These are phyloP conservation scores for Amborella trichopoda DNA, from an alignment of 164 flowering plant species.

Conservation along the genomic window DNA sequence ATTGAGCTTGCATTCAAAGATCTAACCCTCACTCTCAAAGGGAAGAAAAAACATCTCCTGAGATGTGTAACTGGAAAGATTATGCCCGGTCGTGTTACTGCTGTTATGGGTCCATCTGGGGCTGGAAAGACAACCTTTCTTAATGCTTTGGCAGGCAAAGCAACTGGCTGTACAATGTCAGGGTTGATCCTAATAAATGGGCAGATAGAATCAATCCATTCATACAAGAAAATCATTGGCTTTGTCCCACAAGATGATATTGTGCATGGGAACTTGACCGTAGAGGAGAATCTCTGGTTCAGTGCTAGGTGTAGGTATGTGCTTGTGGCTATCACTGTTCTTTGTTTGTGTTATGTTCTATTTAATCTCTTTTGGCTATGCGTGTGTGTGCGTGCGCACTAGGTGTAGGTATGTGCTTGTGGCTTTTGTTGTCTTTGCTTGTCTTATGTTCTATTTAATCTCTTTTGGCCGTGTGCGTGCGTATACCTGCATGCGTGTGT, in stretches of 20 bases:
- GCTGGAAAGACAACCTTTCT: slow-evolving; percentile 99
- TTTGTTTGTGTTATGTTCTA: no score
- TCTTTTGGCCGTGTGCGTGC: no score
- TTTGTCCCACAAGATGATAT: slow-evolving; percentile 99
- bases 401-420: slow-evolving; percentile 82
- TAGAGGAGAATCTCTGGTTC: slow-evolving; percentile 94
- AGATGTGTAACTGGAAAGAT: slow-evolving; percentile 89
- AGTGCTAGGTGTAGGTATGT: slow-evolving; percentile 92
- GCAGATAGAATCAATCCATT: slow-evolving; percentile 55
- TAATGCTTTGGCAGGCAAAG: slow-evolving; percentile 82
- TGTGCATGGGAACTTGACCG: slow-evolving; percentile 96
- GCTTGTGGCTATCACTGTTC: no score
- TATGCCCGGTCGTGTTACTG: slow-evolving; percentile 83
- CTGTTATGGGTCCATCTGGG: slow-evolving; percentile 99
- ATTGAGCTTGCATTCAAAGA: slow-evolving; percentile 93
- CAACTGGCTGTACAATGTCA: slow-evolving; percentile 50
- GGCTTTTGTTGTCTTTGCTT: no score
- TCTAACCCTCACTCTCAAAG: slow-evolving; percentile 74
- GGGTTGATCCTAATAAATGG: slow-evolving; percentile 85
- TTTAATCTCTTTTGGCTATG: no score
- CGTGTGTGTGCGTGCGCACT: no score
- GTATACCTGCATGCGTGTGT: no score
- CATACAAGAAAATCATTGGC: slow-evolving; percentile 84
- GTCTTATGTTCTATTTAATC: no score
- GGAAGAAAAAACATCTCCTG: slow-evolving; percentile 67